Evolutionary conservation across 441 rosid genomes (phyloP).

Genomic region (Gossypium schwendimanii): DNA sequence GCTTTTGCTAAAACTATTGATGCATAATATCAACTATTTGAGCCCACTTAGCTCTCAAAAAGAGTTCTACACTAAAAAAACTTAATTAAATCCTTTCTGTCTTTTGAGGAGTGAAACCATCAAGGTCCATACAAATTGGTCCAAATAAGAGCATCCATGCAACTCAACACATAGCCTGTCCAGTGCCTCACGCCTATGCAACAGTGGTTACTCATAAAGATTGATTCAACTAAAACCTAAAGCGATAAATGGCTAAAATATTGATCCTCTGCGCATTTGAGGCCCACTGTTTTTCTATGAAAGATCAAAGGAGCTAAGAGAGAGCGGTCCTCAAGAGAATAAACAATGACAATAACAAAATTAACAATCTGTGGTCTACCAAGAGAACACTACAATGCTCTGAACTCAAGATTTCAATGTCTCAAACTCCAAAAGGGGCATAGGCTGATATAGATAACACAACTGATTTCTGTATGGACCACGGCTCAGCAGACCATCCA

Average conservation of each 20-base stretch:
- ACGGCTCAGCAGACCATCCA: background rate
- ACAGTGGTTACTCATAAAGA: background rate
- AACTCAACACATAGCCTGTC: background rate
- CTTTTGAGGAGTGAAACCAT: background rate
- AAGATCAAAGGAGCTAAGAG: background rate
- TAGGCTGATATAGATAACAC: background rate
- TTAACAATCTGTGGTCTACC: background rate
- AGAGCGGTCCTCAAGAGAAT: background rate
- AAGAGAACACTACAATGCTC: background rate
- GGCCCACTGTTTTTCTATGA: background rate
- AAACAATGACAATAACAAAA: background rate
- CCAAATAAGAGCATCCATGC: background rate
- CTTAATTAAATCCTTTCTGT: background rate
- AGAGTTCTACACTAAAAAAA: background rate
- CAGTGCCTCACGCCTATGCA: background rate
- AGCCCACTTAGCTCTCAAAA: background rate
- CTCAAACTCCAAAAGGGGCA: background rate
- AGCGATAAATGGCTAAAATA: background rate
- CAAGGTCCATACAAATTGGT: background rate
- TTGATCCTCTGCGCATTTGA: background rate
- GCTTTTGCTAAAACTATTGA: background rate
- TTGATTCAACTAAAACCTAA: background rate
- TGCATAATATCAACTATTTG: background rate
- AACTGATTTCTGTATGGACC: background rate
- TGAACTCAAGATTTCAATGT: background rate